These are phyloP conservation scores for Aspergillus tanneri DNA, from an alignment of 2,329 filamentous ascomycete genomes.

Conservation along the genomic window DNA sequence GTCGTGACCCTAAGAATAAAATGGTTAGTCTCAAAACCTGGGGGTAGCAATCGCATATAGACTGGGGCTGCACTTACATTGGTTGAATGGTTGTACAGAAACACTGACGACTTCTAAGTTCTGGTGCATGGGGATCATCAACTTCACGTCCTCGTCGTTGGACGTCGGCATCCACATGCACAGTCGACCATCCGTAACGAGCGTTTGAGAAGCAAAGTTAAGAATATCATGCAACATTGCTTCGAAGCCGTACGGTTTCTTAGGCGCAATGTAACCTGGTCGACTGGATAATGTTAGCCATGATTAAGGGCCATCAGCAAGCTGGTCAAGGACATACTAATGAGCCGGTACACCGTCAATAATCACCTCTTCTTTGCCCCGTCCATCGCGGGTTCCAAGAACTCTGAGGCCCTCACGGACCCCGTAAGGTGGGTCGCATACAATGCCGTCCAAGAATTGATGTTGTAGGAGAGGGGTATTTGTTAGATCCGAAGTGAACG, in stretches of 20 bases:
- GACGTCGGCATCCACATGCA: conserved; percentile 98
- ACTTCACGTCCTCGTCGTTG: conserved; percentile 73
- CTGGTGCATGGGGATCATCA: conserved; percentile 74
- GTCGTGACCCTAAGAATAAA: conserved; percentile 69
- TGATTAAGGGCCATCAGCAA: background rate
- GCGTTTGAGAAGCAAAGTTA: conserved; percentile 70
- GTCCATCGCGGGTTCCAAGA: conserved; percentile 69
- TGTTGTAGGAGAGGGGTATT: conserved; percentile 69
- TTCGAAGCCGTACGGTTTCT: conserved; percentile 86
- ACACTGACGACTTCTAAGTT: conserved; percentile 70
- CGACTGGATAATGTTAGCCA: conserved; percentile 40
- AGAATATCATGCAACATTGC: conserved; percentile 90
- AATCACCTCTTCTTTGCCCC: conserved; percentile 55
- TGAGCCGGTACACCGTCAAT: conserved; percentile 69
- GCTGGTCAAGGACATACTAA: conserved; percentile 50
- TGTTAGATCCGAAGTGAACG: conserved; percentile 82
- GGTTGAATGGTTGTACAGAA: conserved; percentile 85
- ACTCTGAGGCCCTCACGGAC: conserved; percentile 90
- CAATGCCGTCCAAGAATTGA: conserved; percentile 78
- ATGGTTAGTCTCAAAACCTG: background rate
- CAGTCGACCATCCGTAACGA: conserved; percentile 76
- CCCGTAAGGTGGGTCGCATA: conserved; percentile 95
- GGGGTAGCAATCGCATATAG: conserved; percentile 2
- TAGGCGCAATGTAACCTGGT: conserved; percentile 77
- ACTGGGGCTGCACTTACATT: conserved; percentile 57